A percentile compares a stretch with the other conserved stretches of the same genome.
Conservation (phyloP, 495 filamentous ascomycete genomes). For the Choiromyces venosus region DNA sequence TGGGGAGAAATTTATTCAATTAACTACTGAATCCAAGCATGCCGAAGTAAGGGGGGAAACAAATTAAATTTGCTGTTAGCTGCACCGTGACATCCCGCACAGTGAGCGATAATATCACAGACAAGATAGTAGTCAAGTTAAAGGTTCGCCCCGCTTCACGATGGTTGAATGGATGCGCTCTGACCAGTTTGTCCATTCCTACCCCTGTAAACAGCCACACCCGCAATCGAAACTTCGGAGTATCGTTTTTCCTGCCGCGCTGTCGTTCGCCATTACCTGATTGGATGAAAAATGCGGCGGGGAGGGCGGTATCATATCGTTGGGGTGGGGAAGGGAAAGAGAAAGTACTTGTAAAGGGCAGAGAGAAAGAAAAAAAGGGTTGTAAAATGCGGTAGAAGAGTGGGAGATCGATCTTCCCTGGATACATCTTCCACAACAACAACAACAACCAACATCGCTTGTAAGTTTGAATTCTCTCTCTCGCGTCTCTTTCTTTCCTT, state of each 20-base stretch:
- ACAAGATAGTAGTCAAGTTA: neutral
- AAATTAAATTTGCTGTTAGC: neutral
- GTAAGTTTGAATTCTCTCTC: neutral
- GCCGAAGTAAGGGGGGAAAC: neutral
- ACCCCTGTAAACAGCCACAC: neutral
- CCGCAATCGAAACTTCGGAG: neutral
- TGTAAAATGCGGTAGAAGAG: neutral
- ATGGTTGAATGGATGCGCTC: neutral
- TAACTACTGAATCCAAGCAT: neutral
- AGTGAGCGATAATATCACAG: neutral
- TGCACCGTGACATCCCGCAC: neutral
- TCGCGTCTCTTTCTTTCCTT: neutral
- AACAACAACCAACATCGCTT: conserved; percentile 4
- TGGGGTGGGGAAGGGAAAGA: neutral
- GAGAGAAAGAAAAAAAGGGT: neutral
- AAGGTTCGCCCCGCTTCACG: neutral
- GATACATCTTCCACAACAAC: neutral
- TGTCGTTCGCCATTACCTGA: neutral
- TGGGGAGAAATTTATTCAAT: neutral
- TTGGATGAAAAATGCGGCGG: neutral
- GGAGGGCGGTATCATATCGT: neutral
- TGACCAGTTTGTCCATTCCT: neutral
- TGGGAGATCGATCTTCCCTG: neutral
- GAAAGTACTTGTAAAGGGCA: neutral
- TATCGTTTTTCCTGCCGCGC: neutral